phyloP scores from a whole-genome alignment of 495 filamentous ascomycete species.

The Neurospora pannonica region DNA sequence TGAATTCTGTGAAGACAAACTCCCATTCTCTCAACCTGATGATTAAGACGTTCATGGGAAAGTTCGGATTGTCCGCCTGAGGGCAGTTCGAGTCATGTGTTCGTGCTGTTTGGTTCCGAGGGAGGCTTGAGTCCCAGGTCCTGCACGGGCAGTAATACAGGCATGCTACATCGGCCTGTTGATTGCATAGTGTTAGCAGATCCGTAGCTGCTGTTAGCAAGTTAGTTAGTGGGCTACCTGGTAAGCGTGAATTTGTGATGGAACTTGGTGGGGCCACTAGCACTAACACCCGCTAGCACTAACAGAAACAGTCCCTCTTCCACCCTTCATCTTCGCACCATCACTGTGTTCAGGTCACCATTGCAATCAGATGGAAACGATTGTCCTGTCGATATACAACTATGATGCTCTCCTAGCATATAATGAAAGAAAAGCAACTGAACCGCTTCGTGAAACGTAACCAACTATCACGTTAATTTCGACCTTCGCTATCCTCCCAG shows the following conservation, averaged over 20 bases:
- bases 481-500: background rate
- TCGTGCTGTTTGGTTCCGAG: background rate
- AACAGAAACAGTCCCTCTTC: background rate
- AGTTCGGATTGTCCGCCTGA: background rate
- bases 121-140: background rate
- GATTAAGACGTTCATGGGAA: background rate
- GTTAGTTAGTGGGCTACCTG: accelerated
- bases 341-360: background rate
- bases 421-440: background rate
- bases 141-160: background rate
- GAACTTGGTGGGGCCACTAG: background rate
- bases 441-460: background rate
- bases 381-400: background rate
- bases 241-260: background rate
- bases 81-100: background rate
- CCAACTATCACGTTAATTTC: background rate
- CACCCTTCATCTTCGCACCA: background rate
- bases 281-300: background rate
- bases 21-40: background rate
- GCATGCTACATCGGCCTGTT: background rate
- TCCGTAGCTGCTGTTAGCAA: background rate
- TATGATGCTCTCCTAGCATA: background rate
- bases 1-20: background rate
- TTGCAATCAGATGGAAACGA: background rate
- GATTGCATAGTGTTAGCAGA: background rate